Base-by-base conservation (phyloP, 2,329 filamentous ascomycete species). In the Didymella glomerata region DNA sequence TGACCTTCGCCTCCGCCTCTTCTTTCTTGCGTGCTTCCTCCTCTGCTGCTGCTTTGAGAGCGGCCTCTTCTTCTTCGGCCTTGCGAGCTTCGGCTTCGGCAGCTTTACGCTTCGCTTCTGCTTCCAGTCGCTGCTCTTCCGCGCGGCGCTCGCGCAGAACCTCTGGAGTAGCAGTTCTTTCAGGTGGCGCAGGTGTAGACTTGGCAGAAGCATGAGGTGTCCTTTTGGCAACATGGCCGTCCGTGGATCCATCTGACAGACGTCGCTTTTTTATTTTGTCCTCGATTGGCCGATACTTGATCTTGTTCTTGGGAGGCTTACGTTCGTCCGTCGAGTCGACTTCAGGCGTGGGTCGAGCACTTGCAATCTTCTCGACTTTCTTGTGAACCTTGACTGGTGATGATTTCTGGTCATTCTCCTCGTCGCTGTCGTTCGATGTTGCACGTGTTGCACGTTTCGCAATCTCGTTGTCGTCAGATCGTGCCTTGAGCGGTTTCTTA, bases 291-390 rank as follows among this genome's bases (percentile, higher is more conserved):
- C 70, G 70, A 50, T 73, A 70, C 48, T 74, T 74, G 59, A 73
- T 69, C 48, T 71, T 70, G 28, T 68, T 73, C 57, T 72, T 76
- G 24, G 68, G 46, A 11, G 62, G 52, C 46, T 73, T 76, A 36
- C 69, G 68, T 55, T 77, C 75, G 36, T 77, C 75, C 3, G 70
- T 72, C 16, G 75, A 76, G 8, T 77, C 74, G 5, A 70, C 61
- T 34, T 76, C 75, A 16, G 73, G 69, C 3, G 72, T 77, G 28
- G 71, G 70, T 53, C 74, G 74, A 51, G 68, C 55, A 47, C 62
- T 68, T n/a, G 57, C 52, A 6, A 68, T 59, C 45, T 68, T 71
- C 41, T 70, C 66, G 14, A 67, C 47, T 45, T 71, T 74, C 24
- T 65, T 68, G 49, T 67, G 68, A 18, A 71, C 65, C 53, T 76